Evolutionary conservation across 164 flowering plant species (phyloP).

Genomic region (Warburgia ugandensis): DNA sequence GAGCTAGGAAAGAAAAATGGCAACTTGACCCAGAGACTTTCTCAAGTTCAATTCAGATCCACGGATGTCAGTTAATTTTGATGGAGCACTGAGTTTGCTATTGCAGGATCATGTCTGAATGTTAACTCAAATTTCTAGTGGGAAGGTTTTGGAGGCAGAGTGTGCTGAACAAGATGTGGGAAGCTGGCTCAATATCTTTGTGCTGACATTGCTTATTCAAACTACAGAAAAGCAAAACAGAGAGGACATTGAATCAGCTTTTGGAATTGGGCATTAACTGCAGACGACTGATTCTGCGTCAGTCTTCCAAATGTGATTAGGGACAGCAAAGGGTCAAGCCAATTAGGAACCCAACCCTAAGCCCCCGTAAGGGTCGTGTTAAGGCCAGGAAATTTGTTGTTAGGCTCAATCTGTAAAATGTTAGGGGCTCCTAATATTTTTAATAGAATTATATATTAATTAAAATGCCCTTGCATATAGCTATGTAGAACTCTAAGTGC

Average conservation of each 20-base stretch:
- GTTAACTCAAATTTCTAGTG: slow-evolving; percentile 66
- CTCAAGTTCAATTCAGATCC: slow-evolving; percentile 63
- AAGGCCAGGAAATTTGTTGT: no score
- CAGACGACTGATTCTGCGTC: slow-evolving; percentile 74
- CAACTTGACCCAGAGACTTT: slow-evolving; percentile 61
- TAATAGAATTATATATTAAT: no score
- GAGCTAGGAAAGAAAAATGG: slow-evolving; percentile 74
- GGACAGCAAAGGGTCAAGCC: no score
- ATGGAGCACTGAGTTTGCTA: slow-evolving; percentile 86
- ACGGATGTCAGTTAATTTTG: slow-evolving; percentile 60
- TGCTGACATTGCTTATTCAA: slow-evolving; percentile 76
- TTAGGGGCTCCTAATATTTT: no score
- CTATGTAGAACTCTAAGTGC: no score
- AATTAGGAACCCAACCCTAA: no score
- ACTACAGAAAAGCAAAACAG: slow-evolving; percentile 77
- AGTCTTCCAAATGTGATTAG: slow-evolving; percentile 79
- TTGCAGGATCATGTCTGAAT: slow-evolving; percentile 81
- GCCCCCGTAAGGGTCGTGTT: no score
- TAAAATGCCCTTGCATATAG: no score
- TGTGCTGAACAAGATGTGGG: slow-evolving; percentile 65
- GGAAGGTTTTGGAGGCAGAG: slow-evolving; percentile 73
- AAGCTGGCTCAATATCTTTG: slow-evolving; percentile 72
- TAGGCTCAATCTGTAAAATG: no score
- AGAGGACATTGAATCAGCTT: slow-evolving; percentile 42
- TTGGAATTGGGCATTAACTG: slow-evolving; percentile 44